A percentile compares a stretch with the other conserved stretches of the same genome.
These are phyloP conservation scores for Kluyveromyces nonfermentans DNA, from an alignment of 805 yeast species.

Conservation along the genomic window DNA sequence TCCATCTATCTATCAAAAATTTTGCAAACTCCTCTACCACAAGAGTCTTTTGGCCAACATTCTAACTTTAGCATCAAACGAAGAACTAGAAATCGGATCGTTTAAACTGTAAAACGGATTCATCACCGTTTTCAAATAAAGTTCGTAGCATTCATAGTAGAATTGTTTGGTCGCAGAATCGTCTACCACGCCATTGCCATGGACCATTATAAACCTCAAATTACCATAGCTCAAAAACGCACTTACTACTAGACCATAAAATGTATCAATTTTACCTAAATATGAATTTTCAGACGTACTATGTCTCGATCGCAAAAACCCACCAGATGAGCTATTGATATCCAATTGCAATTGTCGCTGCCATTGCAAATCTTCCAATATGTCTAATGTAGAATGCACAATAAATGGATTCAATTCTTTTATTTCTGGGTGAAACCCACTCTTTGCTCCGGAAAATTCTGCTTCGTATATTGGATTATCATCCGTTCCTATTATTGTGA, in stretches of 20 bases:
- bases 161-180: constrained; percentile 78
- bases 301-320: constrained; percentile 23
- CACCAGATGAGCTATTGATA: constrained; percentile 6
- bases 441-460: constrained; percentile 40
- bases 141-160: constrained; percentile 75
- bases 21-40: not conserved
- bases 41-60: constrained; percentile 46
- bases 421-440: constrained; percentile 52
- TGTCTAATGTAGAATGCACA: constrained; percentile 78
- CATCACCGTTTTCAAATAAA: constrained; percentile 75
- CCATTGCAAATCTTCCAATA: constrained; percentile 90
- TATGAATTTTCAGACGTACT: constrained; percentile 31
- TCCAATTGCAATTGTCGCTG: constrained; percentile 36
- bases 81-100: constrained; percentile 62
- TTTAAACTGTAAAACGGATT: constrained; percentile 80
- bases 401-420: constrained; percentile 81
- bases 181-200: constrained; percentile 29
- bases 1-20: not conserved
- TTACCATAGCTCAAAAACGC: constrained; percentile 86
- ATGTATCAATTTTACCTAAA: constrained; percentile 73
- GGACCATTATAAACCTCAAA: constrained; percentile 66
- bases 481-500: constrained; percentile 77
- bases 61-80: constrained; percentile 68
- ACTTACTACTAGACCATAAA: constrained; percentile 73
- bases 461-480: constrained; percentile 84